Evolutionary conservation across 2,329 filamentous ascomycete genomes (phyloP).

Genomic region (Blastomyces emzantsi): DNA sequence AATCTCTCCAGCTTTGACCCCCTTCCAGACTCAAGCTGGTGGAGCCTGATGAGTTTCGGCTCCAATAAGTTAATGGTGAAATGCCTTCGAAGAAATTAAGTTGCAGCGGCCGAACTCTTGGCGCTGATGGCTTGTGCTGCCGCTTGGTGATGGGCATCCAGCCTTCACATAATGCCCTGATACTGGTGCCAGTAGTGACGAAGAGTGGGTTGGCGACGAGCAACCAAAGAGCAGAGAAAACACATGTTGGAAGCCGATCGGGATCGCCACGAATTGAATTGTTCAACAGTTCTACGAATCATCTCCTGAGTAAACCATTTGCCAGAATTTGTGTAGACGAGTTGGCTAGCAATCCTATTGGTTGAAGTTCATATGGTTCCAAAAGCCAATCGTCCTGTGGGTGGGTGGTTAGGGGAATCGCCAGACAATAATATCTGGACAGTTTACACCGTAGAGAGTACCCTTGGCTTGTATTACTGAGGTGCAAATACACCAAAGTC

Average conservation of each 20-base stretch:
- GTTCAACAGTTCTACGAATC: not conserved
- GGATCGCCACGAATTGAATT: not conserved
- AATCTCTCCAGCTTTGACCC: not conserved
- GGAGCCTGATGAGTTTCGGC: not conserved
- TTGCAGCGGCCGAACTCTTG: not conserved
- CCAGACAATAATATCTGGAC: too few species aligned
- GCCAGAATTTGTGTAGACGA: not conserved
- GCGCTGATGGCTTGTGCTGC: not conserved
- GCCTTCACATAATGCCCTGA: too few species aligned
- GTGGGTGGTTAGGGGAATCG: too few species aligned
- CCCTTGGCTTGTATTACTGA: not conserved
- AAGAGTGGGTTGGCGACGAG: not conserved
- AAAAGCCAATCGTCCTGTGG: not conserved
- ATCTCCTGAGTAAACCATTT: not conserved
- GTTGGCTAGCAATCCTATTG: not conserved
- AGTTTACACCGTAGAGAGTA: not conserved
- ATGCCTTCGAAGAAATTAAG: conserved; percentile 1
- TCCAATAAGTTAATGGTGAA: conserved; percentile 1
- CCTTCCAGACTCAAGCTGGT: not conserved
- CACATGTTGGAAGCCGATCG: not conserved
- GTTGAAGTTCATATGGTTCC: not conserved
- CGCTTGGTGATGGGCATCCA: not conserved
- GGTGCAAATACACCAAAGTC: not conserved
- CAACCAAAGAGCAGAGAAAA: not conserved
- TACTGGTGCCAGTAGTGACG: not conserved